Conservation (phyloP, 1,284 basidiomycete genomes). For the Trametes sp. region DNA sequence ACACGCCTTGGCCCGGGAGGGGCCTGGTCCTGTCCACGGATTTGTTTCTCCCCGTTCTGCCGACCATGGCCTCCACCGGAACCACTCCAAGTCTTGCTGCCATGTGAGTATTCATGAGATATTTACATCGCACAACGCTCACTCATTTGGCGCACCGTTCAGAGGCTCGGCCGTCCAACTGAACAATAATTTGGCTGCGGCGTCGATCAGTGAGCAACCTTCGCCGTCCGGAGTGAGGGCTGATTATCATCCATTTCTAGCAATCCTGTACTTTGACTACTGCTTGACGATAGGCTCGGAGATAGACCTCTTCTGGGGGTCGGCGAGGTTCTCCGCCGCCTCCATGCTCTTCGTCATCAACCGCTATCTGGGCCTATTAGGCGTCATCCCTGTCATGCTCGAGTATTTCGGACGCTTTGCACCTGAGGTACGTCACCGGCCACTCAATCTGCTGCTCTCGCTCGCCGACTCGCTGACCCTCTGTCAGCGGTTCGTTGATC, state of each 20-base stretch:
- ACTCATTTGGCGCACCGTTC: not conserved
- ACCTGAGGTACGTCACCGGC: not conserved
- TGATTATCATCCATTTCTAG: conserved; percentile 1
- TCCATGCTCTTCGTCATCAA: conserved; percentile 25
- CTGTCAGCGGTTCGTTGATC: not conserved
- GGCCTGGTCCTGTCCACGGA: not conserved
- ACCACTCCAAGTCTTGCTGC: not conserved
- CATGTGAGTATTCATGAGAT: not conserved
- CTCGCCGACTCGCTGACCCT: too few relatives aligned
- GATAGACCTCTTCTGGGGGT: conserved; percentile 25
- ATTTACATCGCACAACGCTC: too few relatives aligned
- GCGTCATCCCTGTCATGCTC: conserved; percentile 18
- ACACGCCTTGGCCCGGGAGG: not conserved
- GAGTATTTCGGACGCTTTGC: conserved; percentile 20
- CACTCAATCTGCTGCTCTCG: too few relatives aligned
- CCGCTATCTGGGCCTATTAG: conserved; percentile 25
- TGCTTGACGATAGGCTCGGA: conserved; percentile 15
- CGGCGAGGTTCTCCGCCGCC: conserved; percentile 12
- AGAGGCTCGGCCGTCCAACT: conserved; percentile 12
- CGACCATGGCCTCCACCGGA: not conserved
- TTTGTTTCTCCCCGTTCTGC: not conserved
- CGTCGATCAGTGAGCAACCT: conserved; percentile 11
- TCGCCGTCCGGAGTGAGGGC: not conserved
- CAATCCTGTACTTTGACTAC: conserved; percentile 22
- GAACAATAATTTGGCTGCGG: conserved; percentile 20